A percentile compares a stretch with the other conserved stretches of the same genome.
phyloP scores from a whole-genome alignment of 257 asterid genomes.

The Oldenlandia corymbosa region DNA sequence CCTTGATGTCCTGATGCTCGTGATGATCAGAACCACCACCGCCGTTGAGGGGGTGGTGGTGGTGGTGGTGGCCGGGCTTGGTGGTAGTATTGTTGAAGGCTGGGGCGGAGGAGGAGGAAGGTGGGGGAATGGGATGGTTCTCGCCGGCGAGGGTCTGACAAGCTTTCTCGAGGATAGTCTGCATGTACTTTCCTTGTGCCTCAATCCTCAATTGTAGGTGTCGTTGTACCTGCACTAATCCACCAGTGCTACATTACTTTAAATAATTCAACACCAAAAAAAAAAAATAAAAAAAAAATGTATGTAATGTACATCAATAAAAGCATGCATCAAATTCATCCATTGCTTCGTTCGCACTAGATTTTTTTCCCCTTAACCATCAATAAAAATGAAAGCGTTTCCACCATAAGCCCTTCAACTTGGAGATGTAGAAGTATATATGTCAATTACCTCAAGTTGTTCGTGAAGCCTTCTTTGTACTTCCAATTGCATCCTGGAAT shows the following conservation, averaged over 20 bases:
- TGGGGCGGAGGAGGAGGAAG: conserved; percentile 29
- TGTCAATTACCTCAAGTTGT: conserved; percentile 67
- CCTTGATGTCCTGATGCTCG: conserved; percentile 23
- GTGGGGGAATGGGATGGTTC: conserved; percentile 29
- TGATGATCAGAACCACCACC: background rate
- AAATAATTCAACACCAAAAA: too few species aligned
- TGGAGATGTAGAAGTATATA: too few species aligned
- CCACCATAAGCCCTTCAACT: too few species aligned
- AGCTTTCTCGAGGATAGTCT: conserved; percentile 80
- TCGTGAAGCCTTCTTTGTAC: conserved; percentile 95
- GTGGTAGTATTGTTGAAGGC: conserved; percentile 25
- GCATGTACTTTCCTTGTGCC: conserved; percentile 99
- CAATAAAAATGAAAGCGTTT: too few species aligned
- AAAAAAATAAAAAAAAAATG: too few species aligned
- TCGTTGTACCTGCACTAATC: conserved; percentile 64
- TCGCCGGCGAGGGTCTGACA: conserved; percentile 94
- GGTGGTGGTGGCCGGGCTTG: background rate
- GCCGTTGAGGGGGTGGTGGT: conserved; percentile 3
- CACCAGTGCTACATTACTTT: too few species aligned
- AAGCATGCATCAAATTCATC: too few species aligned
- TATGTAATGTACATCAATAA: too few species aligned
- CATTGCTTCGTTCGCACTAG: too few species aligned
- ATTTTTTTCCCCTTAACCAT: too few species aligned
- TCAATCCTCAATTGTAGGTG: conserved; percentile 94
- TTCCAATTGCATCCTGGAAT: conserved; percentile 99